Conservation (phyloP, 306 rosid genomes). For the Rosa persica region DNA sequence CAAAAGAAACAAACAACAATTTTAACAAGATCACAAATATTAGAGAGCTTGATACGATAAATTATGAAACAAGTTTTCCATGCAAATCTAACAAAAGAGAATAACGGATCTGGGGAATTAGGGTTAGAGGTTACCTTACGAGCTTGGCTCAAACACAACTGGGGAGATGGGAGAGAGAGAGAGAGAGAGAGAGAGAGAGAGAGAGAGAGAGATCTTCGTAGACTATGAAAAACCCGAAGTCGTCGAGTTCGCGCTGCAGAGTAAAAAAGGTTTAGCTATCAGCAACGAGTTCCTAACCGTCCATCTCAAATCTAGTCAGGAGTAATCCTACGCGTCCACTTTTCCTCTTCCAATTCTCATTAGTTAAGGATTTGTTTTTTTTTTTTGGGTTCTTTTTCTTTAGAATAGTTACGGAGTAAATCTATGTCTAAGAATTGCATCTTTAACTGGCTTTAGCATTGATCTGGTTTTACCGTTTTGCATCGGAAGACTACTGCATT, state of each 20-base stretch:
- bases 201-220: conserved; percentile 39
- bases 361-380: too few relatives aligned
- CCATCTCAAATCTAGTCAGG: conserved; percentile 17
- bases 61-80: not conserved
- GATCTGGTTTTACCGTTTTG: too few relatives aligned
- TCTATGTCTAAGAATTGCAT: too few relatives aligned
- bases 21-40: not conserved
- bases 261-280: not conserved
- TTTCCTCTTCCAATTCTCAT: not conserved
- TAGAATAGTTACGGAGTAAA: too few relatives aligned
- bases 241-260: conserved; percentile 8
- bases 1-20: not conserved
- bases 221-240: conserved; percentile 21
- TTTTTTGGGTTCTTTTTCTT: too few relatives aligned
- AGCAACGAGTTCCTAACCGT: conserved; percentile 3
- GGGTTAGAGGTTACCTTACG: conserved; percentile 22
- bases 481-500: too few relatives aligned
- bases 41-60: too few relatives aligned
- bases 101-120: not conserved
- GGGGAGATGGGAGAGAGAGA: not conserved
- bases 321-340: conserved; percentile 31
- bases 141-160: not conserved
- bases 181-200: conserved; percentile 3
- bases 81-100: not conserved
- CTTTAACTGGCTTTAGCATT: too few relatives aligned